Conservation (phyloP, 306 rosid genomes). For the Sechiopsis laciniata region DNA sequence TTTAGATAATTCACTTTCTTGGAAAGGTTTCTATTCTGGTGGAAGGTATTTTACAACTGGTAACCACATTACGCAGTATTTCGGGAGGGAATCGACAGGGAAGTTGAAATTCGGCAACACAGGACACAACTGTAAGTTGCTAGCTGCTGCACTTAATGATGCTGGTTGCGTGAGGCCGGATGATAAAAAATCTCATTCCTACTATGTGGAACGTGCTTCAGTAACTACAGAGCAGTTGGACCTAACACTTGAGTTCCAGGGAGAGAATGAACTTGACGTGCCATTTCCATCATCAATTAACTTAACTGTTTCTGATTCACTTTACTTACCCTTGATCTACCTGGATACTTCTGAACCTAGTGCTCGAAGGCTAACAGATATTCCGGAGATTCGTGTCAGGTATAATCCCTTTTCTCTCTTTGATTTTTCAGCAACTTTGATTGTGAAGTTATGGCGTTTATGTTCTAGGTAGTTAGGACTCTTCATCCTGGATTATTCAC, state of each 20-base stretch:
- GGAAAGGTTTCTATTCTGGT: constrained; percentile 53
- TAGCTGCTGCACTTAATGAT: constrained; percentile 68
- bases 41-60: constrained; percentile 39
- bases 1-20: constrained; percentile 35
- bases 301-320: constrained; percentile 50
- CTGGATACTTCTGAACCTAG: constrained; percentile 35
- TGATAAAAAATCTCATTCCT: constrained; percentile 41
- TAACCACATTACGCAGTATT: constrained; percentile 46
- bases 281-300: constrained; percentile 59
- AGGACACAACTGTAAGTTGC: constrained; percentile 47
- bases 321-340: constrained; percentile 28
- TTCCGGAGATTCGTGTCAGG: constrained; percentile 87
- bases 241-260: constrained; percentile 52
- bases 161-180: constrained; percentile 33
- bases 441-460: neutral
- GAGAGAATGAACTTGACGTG: constrained; percentile 35
- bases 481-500: neutral
- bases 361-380: constrained; percentile 34
- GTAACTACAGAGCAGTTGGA: constrained; percentile 47
- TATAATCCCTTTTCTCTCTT: constrained; percentile 22
- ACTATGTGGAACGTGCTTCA: constrained; percentile 27
- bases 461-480: neutral
- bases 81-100: constrained; percentile 44
- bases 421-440: neutral
- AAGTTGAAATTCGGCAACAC: constrained; percentile 43